Evolutionary conservation across 1,139 yeast species (phyloP), one percentile per base, ranked within the genome.

Genomic region (Tardiomyces depauwii): DNA sequence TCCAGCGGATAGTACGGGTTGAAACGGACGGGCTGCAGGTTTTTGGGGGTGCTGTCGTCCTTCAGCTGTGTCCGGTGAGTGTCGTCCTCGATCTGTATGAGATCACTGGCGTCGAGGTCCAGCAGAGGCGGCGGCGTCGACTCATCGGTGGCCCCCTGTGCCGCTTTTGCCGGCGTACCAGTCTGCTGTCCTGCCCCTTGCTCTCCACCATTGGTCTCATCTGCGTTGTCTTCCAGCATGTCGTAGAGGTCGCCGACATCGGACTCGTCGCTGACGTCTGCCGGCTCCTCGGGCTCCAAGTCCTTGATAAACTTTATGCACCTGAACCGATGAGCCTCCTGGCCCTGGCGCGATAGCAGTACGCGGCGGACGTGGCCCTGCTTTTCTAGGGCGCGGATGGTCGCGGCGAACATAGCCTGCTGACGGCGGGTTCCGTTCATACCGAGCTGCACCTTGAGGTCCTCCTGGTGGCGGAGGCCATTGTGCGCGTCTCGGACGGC

Each of bases 401-500:
- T 28, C 32, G 13, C 14, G 4, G 32, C 32, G 11, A 28, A 28
- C 14, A 13, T 28, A 3, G 44, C 18, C 28, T 21, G 25, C 7
- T 21, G 25, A 4, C 25, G 25, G 4, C 14, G n/a, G 12, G 32
- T 11, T 6, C 14, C n/a, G 13, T 13, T 28, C 32, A 11, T 11
- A 13, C 76, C 77, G 41, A 85, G 60, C 57, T 84, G 86, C 40
- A 73, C 66, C 53, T 77, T 76, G 51, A 86, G 66, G 62, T 85
- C 95, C 23, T 70, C 64, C 42, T 79, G 72, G 23, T 83, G 81
- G 40, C 95, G 72, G 18, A 85, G 68, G 2, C 79, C 76, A 56
- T 82, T 78, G 36, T 85, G 83, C 0, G 94, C 89, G 1, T 63
- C 62, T 52, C 79, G 78, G 13, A 82, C 71, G 11, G 78, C 71